Evolutionary conservation across 768 basidiomycete genomes (phyloP), one percentile per base, ranked within the genome.

Genomic region (Ephemerocybe angulata): DNA sequence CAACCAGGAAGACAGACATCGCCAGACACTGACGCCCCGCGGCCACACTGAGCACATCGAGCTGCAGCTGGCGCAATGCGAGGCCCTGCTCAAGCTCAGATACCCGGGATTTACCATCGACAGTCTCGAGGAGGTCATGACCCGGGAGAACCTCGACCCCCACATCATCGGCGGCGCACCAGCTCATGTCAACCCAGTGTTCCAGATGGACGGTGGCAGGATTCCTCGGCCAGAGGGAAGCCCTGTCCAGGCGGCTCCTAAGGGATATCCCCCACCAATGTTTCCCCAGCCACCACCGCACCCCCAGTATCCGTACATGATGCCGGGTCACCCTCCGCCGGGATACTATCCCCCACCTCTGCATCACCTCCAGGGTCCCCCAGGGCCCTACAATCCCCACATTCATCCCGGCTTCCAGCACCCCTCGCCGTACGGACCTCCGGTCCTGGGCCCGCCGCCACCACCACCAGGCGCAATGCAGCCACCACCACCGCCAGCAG

Each of bases 1-100:
- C 73, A 85, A 92, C 65, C 91, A 93, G 67, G 91, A 93, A 65
- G 91, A 93, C 74, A 76, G 91, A 44, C 90, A 93, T 70, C 77
- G 90, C 37, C 88, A 92, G 78, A 90, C 87, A 1, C 81, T 93
- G 63, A 92, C 90, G 48, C 88, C 87, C 1, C 78, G 91, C 37
- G 91, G 90, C 31, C 86, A 93, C 69, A 87, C 88, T 0, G 90
- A 92, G 65, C 86, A 79, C 57, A 72, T 93, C 67, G 91, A 93
- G 74, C 81, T 83, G 60, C 86, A 90, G 73, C 80, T 93, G 47
- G 75, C 80, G 1, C 87, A 90, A 59, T 92, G 90, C 63, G 83
- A 85, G 58, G 85, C 85, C 17, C 83, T 93, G 42, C 82, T 93
- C 63, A 88, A 88, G 70, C 83, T 82, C 21, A 83, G 82, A 61